Base-by-base conservation (phyloP, 768 basidiomycete species). In the Psilocybe cyanescens region DNA sequence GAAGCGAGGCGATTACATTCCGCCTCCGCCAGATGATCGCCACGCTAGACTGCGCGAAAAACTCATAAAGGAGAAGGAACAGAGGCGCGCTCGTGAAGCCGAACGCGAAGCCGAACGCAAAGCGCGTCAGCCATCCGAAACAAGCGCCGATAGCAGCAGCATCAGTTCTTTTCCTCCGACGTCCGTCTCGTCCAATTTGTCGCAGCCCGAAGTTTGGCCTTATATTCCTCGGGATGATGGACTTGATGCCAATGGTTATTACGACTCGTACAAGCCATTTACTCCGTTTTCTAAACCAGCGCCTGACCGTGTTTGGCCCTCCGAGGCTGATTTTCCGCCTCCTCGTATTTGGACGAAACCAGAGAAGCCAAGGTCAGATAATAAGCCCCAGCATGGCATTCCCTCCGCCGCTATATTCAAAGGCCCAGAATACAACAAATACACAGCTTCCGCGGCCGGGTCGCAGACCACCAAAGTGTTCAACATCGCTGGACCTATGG, bases 1-100 rank as follows among this genome's bases (percentile, higher is more conserved):
- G 19, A 17, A 46, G 30, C 41, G 54, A 31, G 54, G 47, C 44
- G 45, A 60, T 48, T 33, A 46, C 3, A 41, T 60, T 9, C 59
- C 59, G 33, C 59, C 52, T 3, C n/a, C 17, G 3, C 30, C 41
- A 6, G 8, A 24, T 3, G 14, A 12, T 35, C 45, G 31, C 1
- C 9, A 53, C 7, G 31, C 45, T 3, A 30, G 31, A 0, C 33
- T 50, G 28, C 8, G 29, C 4, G 3, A 29, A 12, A 29, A 50
- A 11, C 24, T 50, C 14, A 28, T 28, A 28, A 5, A 50, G 24
- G 28, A 24, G 19, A 29, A 31, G 16, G 29, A 11, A 4, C 9
- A 24, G 4, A 50, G 29, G 11, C 9, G 6, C 4, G 28, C 49
- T 11, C 28, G 49, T 28, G 49, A 46, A 46, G 45, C 2, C 5